Evolutionary conservation across 2,329 filamentous ascomycete species (phyloP).

Genomic region (Fusarium austroafricanum): DNA sequence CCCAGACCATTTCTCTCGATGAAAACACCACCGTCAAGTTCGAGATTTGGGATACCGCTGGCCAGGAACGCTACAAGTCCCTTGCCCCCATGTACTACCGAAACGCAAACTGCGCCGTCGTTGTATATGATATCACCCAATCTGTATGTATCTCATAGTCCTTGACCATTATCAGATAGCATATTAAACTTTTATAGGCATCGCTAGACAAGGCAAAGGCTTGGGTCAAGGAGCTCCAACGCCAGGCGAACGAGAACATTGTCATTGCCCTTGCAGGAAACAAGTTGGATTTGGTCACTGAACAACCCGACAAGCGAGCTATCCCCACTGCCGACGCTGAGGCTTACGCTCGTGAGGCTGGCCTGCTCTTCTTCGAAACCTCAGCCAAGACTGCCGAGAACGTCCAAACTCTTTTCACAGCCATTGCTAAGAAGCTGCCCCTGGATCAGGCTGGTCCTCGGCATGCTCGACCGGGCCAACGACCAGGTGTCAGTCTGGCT

Average conservation of each 20-base stretch:
- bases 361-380: conserved; percentile 97
- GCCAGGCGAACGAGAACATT: conserved; percentile 99
- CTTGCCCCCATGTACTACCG: conserved; percentile 99
- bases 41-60: conserved; percentile 99
- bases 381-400: conserved; percentile 98
- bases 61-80: conserved; percentile 99
- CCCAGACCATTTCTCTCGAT: conserved; percentile 97
- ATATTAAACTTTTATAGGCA: conserved; percentile 66
- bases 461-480: conserved; percentile 76
- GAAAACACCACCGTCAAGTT: conserved; percentile 99
- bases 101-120: conserved; percentile 98
- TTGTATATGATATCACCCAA: conserved; percentile 99
- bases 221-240: conserved; percentile 98
- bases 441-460: conserved; percentile 95
- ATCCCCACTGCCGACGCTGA: conserved; percentile 91
- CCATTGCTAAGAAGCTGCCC: conserved; percentile 96
- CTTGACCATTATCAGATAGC: background rate
- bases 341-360: conserved; percentile 93
- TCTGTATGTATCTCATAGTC: conserved; percentile 72
- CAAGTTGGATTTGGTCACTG: conserved; percentile 95
- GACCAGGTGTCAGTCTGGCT: conserved; percentile 68
- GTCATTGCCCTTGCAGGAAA: conserved; percentile 98
- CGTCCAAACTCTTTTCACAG: conserved; percentile 93
- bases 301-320: conserved; percentile 95
- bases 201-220: conserved; percentile 99